Evolutionary conservation across 2,329 filamentous ascomycete species (phyloP).

Genomic region (Lachnellula hyalina): DNA sequence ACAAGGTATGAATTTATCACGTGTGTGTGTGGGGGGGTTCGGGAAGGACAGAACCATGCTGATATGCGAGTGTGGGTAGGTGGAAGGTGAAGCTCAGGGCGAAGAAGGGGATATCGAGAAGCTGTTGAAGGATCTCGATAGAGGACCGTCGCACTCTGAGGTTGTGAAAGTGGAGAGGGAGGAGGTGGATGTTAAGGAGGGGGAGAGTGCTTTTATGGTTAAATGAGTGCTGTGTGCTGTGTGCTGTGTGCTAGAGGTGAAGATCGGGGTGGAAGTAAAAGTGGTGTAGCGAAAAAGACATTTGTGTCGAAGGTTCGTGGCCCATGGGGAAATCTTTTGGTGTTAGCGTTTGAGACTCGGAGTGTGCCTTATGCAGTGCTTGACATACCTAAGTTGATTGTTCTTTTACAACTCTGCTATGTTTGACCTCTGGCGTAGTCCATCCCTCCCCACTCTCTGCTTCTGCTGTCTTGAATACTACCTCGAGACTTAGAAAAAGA

Average conservation of each 20-base stretch:
- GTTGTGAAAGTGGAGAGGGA: constrained; percentile 71
- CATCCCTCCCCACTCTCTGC: too few species aligned
- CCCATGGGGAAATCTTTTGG: too few species aligned
- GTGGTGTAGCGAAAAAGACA: too few species aligned
- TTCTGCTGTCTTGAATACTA: too few species aligned
- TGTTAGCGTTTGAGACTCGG: too few species aligned
- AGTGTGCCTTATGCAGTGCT: too few species aligned
- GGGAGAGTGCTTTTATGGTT: constrained; percentile 62
- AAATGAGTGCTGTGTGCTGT: neutral
- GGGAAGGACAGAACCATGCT: neutral
- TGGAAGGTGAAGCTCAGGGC: constrained; percentile 86
- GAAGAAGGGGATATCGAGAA: constrained; percentile 56
- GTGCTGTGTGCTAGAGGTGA: neutral
- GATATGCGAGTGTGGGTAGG: constrained; percentile 43
- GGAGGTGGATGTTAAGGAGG: constrained; percentile 58
- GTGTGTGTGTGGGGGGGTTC: neutral
- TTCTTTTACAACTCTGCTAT: too few species aligned
- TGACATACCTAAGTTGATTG: too few species aligned
- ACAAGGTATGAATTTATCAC: constrained; percentile 39
- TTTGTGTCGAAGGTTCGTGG: too few species aligned
- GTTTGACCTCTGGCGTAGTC: too few species aligned
- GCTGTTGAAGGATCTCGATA: constrained; percentile 69
- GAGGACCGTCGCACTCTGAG: constrained; percentile 65
- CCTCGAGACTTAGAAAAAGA: too few species aligned
- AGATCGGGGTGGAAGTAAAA: too few species aligned